Percentiles rank a stretch among this genome's conserved stretches.
Evolutionary conservation across 805 yeast genomes (phyloP).

Genomic region (Saturnispora sekii): DNA sequence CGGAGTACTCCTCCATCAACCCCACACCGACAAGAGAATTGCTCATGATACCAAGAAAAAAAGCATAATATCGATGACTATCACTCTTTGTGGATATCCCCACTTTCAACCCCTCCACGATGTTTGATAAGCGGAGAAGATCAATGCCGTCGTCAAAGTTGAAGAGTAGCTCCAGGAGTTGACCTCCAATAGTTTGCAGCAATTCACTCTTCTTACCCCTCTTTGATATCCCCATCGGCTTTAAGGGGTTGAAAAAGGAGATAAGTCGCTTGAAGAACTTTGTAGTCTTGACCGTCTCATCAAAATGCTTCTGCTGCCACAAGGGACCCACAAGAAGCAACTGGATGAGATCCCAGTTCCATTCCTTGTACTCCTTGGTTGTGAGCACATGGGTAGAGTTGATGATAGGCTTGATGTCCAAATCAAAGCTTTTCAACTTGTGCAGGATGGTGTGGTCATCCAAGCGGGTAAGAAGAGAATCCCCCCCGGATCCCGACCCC

Average conservation of each 20-base stretch:
- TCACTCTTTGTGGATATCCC: no score
- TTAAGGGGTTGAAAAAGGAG: slow-evolving; percentile 87
- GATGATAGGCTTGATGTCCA: slow-evolving; percentile 55
- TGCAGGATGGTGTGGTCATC: neutral
- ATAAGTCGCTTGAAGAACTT: slow-evolving; percentile 77
- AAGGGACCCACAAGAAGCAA: slow-evolving; percentile 79
- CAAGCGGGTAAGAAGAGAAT: neutral
- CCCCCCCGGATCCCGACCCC: neutral
- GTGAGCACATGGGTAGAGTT: slow-evolving; percentile 60
- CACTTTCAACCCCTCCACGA: neutral
- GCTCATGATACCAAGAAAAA: slow-evolving; percentile 61
- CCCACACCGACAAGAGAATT: slow-evolving; percentile 50
- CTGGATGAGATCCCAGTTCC: slow-evolving; percentile 79
- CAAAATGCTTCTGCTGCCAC: slow-evolving; percentile 59
- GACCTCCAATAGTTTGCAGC: slow-evolving; percentile 28
- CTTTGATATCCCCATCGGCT: slow-evolving; percentile 61
- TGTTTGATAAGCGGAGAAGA: neutral
- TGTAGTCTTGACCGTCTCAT: slow-evolving; percentile 68
- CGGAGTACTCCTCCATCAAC: slow-evolving; percentile 71
- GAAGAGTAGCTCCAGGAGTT: neutral
- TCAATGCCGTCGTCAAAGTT: neutral
- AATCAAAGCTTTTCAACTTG: slow-evolving; percentile 29
- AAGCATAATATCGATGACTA: no score
- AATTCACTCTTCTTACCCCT: slow-evolving; percentile 49
- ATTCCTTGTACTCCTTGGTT: slow-evolving; percentile 67